These are phyloP conservation scores for Penicillium canariense DNA, from an alignment of 495 filamentous ascomycete species.

Conservation along the genomic window DNA sequence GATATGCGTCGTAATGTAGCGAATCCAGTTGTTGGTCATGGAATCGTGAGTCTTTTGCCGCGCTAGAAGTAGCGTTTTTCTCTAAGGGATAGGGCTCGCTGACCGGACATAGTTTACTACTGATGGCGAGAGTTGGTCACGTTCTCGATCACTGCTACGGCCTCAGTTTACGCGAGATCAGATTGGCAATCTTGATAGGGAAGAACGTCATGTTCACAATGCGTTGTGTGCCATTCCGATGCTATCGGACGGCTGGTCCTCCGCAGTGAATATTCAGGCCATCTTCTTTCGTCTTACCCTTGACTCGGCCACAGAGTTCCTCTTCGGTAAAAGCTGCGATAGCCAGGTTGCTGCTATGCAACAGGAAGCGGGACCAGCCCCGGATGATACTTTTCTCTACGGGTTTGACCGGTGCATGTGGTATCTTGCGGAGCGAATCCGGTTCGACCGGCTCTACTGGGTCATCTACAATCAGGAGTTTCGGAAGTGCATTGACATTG, in stretches of 20 bases:
- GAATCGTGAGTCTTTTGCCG: no score
- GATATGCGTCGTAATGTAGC: conserved; percentile 44
- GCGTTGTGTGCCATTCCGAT: conserved; percentile 43
- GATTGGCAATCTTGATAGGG: conserved; percentile 56
- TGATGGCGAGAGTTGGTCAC: conserved; percentile 64
- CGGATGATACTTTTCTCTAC: conserved; percentile 21
- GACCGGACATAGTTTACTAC: no score
- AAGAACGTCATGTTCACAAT: conserved; percentile 61
- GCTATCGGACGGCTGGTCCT: conserved; percentile 46
- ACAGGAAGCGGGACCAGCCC: conserved; percentile 44
- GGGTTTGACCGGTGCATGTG: no score
- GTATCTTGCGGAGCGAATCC: no score
- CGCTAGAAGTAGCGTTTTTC: no score
- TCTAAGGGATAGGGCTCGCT: no score
- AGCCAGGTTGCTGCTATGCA: no score
- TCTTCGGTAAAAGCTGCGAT: no score
- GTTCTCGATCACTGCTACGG: conserved; percentile 59
- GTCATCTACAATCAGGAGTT: not conserved
- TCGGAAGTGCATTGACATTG: not conserved
- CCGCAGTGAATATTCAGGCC: conserved; percentile 59
- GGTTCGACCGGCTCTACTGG: no score
- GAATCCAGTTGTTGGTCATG: conserved; percentile 59
- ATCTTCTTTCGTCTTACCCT: conserved; percentile 66
- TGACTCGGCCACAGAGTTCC: conserved; percentile 69
- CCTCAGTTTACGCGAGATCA: conserved; percentile 63